phyloP scores from a whole-genome alignment of 352 stramenopile genomes.

The Thalassiosira ordinaria region DNA sequence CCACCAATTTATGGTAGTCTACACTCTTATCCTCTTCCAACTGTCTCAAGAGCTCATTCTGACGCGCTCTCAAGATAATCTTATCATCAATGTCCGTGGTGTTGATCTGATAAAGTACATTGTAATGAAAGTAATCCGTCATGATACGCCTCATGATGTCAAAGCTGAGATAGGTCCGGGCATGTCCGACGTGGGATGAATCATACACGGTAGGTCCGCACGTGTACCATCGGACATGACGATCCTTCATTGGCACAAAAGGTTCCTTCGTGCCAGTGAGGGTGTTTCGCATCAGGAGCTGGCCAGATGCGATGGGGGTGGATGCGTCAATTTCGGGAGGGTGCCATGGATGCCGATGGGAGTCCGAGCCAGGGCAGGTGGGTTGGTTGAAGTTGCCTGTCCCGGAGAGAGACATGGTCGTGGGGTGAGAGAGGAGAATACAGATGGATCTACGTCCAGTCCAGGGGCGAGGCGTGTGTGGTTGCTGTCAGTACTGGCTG shows the following conservation, averaged over 20 bases:
- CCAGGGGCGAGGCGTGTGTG: not conserved
- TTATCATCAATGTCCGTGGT: constrained; percentile 99
- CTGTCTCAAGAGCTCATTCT: constrained; percentile 85
- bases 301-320: constrained; percentile 47
- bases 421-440: no score
- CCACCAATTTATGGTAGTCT: constrained; percentile 46
- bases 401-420: constrained; percentile 64
- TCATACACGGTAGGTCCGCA: constrained; percentile 98
- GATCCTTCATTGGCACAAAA: constrained; percentile 58
- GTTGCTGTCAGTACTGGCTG: not conserved
- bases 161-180: constrained; percentile 95
- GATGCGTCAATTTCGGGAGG: constrained; percentile 41
- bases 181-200: constrained; percentile 91
- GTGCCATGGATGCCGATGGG: constrained; percentile 62
- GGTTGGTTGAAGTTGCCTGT: constrained; percentile 53
- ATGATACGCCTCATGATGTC: constrained; percentile 97
- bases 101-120: constrained; percentile 95
- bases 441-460: not conserved
- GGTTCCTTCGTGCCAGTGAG: constrained; percentile 61
- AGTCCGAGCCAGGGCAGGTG: constrained; percentile 8
- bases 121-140: constrained; percentile 94
- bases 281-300: constrained; percentile 65
- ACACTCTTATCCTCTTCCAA: constrained; percentile 57
- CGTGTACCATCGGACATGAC: constrained; percentile 88
- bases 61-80: constrained; percentile 94